A percentile compares a stretch with the other conserved stretches of the same genome.
These are phyloP conservation scores for Dentipellis fragilis DNA, from an alignment of 768 basidiomycete species.

Conservation along the genomic window DNA sequence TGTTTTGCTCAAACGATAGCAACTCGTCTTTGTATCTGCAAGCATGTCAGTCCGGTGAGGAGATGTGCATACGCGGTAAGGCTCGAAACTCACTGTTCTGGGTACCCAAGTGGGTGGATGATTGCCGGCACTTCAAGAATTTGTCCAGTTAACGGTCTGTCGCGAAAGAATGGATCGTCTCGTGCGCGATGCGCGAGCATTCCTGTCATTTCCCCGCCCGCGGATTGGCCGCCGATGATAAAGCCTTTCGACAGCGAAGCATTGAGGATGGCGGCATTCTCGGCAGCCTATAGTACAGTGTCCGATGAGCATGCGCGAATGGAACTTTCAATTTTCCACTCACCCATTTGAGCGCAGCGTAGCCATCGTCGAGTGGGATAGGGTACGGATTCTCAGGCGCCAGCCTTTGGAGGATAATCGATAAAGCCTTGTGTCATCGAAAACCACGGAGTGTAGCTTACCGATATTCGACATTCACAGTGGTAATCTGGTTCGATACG, in stretches of 20 bases:
- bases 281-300: not conserved
- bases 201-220: not conserved
- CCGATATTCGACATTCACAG: slow-evolving; percentile 8
- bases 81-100: too few relatives aligned
- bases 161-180: not conserved
- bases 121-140: too few relatives aligned
- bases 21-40: not conserved
- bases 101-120: too few relatives aligned
- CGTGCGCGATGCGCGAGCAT: not conserved
- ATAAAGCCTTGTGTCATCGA: not conserved
- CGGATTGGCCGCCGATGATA: not conserved
- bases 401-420: not conserved
- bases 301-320: not conserved
- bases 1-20: not conserved
- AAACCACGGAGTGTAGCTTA: not conserved
- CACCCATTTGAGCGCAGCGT: slow-evolving; percentile 17
- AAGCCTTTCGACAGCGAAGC: not conserved
- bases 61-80: too few relatives aligned
- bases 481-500: not conserved
- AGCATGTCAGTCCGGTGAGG: not conserved
- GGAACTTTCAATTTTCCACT: not conserved
- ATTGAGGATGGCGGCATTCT: not conserved
- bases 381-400: slow-evolving; percentile 15
- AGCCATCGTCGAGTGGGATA: slow-evolving; percentile 10
- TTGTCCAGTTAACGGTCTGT: too few relatives aligned